Evolutionary conservation across 148 eudicot species (phyloP).

Genomic region (Camellia granthamiana): DNA sequence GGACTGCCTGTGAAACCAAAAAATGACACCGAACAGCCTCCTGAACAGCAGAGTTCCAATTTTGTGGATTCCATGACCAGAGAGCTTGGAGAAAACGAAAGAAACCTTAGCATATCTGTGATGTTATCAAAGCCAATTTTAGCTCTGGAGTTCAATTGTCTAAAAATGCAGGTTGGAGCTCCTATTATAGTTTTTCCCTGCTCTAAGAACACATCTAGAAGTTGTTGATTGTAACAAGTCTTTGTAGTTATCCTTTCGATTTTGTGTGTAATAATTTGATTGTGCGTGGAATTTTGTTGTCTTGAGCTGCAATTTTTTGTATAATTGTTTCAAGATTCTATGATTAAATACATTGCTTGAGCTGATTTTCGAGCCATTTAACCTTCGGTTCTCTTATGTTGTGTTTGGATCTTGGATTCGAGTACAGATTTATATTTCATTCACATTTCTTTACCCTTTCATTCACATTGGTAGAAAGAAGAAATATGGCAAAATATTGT

Average conservation of each 20-base stretch:
- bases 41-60: constrained; percentile 19
- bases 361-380: too few species aligned
- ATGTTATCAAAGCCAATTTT: constrained; percentile 84
- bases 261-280: neutral
- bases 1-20: constrained; percentile 24
- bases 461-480: too few species aligned
- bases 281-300: neutral
- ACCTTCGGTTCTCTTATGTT: too few species aligned
- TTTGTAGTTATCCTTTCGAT: neutral
- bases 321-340: too few species aligned
- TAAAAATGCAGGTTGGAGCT: constrained; percentile 78
- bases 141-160: constrained; percentile 69
- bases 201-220: neutral
- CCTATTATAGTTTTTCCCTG: constrained; percentile 44
- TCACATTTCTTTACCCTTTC: too few species aligned
- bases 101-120: constrained; percentile 52
- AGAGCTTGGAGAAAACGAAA: constrained; percentile 29
- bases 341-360: too few species aligned
- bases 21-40: constrained; percentile 19
- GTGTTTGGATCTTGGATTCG: too few species aligned
- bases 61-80: constrained; percentile 12
- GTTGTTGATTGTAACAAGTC: neutral
- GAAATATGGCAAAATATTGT: neutral
- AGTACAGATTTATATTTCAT: too few species aligned
- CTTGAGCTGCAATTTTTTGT: too few species aligned